phyloP scores from a whole-genome alignment of 2,329 filamentous ascomycete genomes.

The Talaromyces atroroseus region DNA sequence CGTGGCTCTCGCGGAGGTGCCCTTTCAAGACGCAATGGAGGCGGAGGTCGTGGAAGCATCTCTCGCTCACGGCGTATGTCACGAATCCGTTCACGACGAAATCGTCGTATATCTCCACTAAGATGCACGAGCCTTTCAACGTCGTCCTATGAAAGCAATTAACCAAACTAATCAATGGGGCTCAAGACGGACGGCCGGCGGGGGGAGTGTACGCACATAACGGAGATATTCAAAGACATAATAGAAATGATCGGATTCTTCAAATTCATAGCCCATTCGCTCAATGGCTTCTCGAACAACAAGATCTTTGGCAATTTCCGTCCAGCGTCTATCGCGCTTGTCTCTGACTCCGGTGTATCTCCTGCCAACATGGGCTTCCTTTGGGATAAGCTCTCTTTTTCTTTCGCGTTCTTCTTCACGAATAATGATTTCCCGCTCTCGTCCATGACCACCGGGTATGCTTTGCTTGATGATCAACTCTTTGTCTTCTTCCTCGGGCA shows the following conservation, averaged over 20 bases:
- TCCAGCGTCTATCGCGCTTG: slow-evolving; percentile 69
- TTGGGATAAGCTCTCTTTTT: slow-evolving; percentile 29
- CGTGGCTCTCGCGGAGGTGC: slow-evolving; percentile 1
- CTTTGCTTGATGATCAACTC: slow-evolving; percentile 19
- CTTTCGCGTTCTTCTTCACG: slow-evolving; percentile 15
- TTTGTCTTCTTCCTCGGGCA: slow-evolving; percentile 15
- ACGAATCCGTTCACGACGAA: slow-evolving; percentile 53
- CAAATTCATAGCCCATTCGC: slow-evolving; percentile 75
- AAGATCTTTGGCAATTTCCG: slow-evolving; percentile 91
- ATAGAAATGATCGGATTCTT: slow-evolving; percentile 84
- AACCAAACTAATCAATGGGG: slow-evolving; percentile 25
- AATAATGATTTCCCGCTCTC: slow-evolving; percentile 5
- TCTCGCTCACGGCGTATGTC: slow-evolving; percentile 50
- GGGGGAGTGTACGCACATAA: slow-evolving; percentile 60
- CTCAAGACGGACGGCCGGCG: background rate
- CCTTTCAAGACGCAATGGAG: slow-evolving; percentile 15
- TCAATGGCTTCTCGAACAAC: slow-evolving; percentile 84
- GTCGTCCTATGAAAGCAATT: slow-evolving; percentile 62
- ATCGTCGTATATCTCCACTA: slow-evolving; percentile 72
- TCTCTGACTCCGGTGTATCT: slow-evolving; percentile 37
- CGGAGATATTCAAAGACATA: slow-evolving; percentile 87
- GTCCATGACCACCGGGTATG: slow-evolving; percentile 24
- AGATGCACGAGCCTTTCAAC: slow-evolving; percentile 77
- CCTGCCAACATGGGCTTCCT: slow-evolving; percentile 40
- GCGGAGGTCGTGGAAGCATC: slow-evolving; percentile 17